Conservation (phyloP, 192 early-diverging fungal species). For the Haplosporangium gracile region DNA sequence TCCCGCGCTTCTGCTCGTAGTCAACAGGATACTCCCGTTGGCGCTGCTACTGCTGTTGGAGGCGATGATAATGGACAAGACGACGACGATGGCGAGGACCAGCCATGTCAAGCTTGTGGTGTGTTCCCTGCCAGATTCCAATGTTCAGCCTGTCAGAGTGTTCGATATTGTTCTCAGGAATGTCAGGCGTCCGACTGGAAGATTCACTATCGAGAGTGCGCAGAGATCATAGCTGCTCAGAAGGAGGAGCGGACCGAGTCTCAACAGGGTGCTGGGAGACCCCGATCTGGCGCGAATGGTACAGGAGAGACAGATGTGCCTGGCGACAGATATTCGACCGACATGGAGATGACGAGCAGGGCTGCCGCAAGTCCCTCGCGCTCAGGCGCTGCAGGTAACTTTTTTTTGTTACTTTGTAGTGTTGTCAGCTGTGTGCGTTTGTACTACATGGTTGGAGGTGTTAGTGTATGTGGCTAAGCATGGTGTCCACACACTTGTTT, state of each 20-base stretch:
- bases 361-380: not conserved
- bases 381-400: constrained; percentile 4
- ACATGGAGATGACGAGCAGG: not conserved
- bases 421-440: not conserved
- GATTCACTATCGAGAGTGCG: constrained; percentile 63
- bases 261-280: not conserved
- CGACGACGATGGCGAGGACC: constrained; percentile 25
- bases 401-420: not conserved
- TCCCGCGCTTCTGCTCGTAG: not conserved
- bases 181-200: constrained; percentile 74
- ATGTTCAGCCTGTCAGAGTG: constrained; percentile 50
- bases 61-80: not conserved
- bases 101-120: constrained; percentile 46
- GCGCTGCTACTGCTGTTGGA: not conserved
- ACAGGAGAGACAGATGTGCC: not conserved
- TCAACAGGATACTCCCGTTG: not conserved
- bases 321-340: not conserved
- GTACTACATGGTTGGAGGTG: not conserved
- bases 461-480: not conserved
- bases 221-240: constrained; percentile 39
- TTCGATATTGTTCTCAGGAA: constrained; percentile 70
- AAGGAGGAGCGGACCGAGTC: constrained; percentile 12
- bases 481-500: constrained; percentile 8
- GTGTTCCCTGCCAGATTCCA: constrained; percentile 48
- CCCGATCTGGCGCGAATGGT: not conserved